A percentile compares a stretch with the other conserved stretches of the same genome.
phyloP scores from a whole-genome alignment of 164 flowering plant species.

The Tetracentron sinense region DNA sequence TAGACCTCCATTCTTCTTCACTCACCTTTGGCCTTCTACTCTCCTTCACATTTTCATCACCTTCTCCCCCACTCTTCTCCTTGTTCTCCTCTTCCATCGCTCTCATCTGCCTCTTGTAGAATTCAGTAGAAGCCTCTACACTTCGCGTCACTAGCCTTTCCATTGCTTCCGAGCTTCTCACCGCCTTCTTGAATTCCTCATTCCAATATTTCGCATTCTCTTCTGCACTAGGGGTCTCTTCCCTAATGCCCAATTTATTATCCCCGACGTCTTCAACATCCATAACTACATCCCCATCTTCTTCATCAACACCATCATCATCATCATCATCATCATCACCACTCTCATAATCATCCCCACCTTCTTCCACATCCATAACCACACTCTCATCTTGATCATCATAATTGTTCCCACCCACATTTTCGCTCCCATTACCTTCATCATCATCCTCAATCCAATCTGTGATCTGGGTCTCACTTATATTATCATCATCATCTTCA shows the following conservation, averaged over 20 bases:
- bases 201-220: conserved; percentile 70
- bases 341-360: conserved; percentile 14
- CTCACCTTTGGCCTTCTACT: conserved; percentile 45
- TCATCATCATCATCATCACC: conserved; percentile 19
- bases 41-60: conserved; percentile 38
- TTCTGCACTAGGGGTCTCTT: conserved; percentile 33
- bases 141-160: conserved; percentile 53
- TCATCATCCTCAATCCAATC: conserved; percentile 83
- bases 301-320: conserved; percentile 25
- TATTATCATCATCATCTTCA: conserved; percentile 42
- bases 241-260: conserved; percentile 36
- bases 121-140: conserved; percentile 34
- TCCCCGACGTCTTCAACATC: conserved; percentile 34
- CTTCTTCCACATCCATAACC: conserved; percentile 29
- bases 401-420: conserved; percentile 22
- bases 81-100: conserved; percentile 30
- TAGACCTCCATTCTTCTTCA: conserved; percentile 55
- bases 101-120: conserved; percentile 43
- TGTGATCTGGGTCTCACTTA: conserved; percentile 24
- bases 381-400: conserved; percentile 23
- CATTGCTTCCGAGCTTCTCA: conserved; percentile 62
- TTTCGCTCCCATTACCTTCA: conserved; percentile 14
- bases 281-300: conserved; percentile 22
- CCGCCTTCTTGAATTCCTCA: conserved; percentile 65
- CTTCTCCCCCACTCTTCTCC: conserved; percentile 16